Conservation (phyloP, 176 grass and related monocot species). For the Melocanna baccifera region DNA sequence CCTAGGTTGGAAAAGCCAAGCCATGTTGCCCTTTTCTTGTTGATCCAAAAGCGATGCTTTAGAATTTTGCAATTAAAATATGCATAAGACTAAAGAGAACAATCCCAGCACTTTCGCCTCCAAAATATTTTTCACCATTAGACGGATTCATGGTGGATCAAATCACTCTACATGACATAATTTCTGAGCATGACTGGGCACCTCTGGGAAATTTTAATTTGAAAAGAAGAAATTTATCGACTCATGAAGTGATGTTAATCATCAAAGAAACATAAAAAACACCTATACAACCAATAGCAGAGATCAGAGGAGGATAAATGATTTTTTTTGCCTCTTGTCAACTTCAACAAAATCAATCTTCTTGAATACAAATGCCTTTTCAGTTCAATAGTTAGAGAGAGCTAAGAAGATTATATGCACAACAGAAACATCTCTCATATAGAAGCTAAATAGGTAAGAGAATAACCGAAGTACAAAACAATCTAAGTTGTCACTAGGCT, state of each 20-base stretch:
- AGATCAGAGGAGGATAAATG: too few species aligned
- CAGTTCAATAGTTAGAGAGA: too few species aligned
- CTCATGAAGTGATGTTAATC: background rate
- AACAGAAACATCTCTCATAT: too few species aligned
- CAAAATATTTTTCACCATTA: background rate
- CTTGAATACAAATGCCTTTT: too few species aligned
- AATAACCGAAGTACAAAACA: too few species aligned
- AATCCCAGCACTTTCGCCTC: background rate
- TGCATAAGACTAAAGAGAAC: background rate
- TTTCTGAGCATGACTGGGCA: background rate
- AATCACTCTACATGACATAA: conserved; percentile 3
- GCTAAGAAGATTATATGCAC: too few species aligned
- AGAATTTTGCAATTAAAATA: conserved; percentile 8
- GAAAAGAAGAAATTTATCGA: background rate
- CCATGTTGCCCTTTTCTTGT: conserved; percentile 17
- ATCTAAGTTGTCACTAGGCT: too few species aligned
- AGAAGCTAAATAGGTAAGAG: too few species aligned
- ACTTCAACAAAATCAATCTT: too few species aligned
- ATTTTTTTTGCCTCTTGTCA: too few species aligned
- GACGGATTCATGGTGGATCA: background rate
- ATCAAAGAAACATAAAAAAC: background rate
- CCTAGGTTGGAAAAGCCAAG: conserved; percentile 38
- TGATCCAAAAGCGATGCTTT: conserved; percentile 23
- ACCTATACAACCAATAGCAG: too few species aligned
- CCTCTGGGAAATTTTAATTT: background rate